A percentile compares a stretch with the other conserved stretches of the same genome.
phyloP scores from a whole-genome alignment of 2,329 filamentous ascomycete genomes.

The Ascochyta rabiei region DNA sequence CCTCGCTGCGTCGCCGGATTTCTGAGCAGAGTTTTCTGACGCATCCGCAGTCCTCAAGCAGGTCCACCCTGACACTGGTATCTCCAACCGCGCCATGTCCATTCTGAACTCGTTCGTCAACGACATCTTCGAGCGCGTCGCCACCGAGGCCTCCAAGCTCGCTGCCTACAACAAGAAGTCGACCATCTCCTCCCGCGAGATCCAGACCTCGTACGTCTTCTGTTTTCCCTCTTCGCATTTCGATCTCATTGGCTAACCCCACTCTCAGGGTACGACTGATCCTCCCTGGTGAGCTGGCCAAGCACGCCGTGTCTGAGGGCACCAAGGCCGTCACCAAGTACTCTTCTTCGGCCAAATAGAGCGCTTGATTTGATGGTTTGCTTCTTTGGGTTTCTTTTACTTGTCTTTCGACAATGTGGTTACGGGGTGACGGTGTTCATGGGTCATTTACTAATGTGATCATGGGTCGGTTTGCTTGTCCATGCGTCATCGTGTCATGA shows the following conservation, averaged over 20 bases:
- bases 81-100: slow-evolving; percentile 99
- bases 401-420: slow-evolving; percentile 55
- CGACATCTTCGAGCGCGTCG: slow-evolving; percentile 99
- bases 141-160: slow-evolving; percentile 97
- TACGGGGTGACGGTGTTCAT: slow-evolving; percentile 52
- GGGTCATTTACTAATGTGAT: slow-evolving; percentile 58
- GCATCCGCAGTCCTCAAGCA: slow-evolving; percentile 86
- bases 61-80: slow-evolving; percentile 99
- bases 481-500: slow-evolving; percentile 46
- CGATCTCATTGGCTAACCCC: slow-evolving; percentile 34
- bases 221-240: background rate
- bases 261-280: slow-evolving; percentile 80
- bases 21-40: slow-evolving; percentile 15
- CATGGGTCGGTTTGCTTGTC: slow-evolving; percentile 56
- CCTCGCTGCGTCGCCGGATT: slow-evolving; percentile 43
- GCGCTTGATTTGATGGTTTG: slow-evolving; percentile 50
- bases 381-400: slow-evolving; percentile 60
- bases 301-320: slow-evolving; percentile 99
- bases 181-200: slow-evolving; percentile 98
- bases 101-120: slow-evolving; percentile 99
- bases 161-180: slow-evolving; percentile 99
- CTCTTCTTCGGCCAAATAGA: slow-evolving; percentile 98
- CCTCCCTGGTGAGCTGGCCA: slow-evolving; percentile 96
- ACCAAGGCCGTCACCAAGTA: slow-evolving; percentile 99
- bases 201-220: slow-evolving; percentile 83